phyloP scores from a whole-genome alignment of 345 rosid species.

The Fremontodendron californicum region DNA sequence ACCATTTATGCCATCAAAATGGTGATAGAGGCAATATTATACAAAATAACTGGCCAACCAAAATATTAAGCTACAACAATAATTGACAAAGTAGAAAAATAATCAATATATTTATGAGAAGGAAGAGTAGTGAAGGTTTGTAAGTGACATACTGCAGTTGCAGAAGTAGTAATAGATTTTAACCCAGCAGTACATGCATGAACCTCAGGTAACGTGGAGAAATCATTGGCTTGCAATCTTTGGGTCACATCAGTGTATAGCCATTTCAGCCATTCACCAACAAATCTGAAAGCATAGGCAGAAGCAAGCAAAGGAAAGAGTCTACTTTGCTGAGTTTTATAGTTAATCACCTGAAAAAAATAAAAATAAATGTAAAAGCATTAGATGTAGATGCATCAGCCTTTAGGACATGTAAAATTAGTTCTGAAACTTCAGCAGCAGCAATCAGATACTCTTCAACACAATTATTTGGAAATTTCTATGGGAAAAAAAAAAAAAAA shows the following conservation, averaged over 20 bases:
- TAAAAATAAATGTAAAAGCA: neutral
- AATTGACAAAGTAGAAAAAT: neutral
- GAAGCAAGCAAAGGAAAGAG: slow-evolving; percentile 99
- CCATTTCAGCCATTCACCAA: slow-evolving; percentile 97
- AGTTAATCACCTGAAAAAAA: slow-evolving; percentile 83
- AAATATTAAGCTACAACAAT: neutral
- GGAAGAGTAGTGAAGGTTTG: neutral
- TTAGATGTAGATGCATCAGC: slow-evolving; percentile 19
- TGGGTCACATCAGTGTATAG: slow-evolving; percentile 84
- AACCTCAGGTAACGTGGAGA: slow-evolving; percentile 91
- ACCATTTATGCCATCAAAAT: neutral
- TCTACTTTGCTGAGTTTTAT: slow-evolving; percentile 92
- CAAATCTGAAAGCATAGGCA: slow-evolving; percentile 97
- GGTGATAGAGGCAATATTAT: neutral
- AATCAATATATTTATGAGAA: neutral
- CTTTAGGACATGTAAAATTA: neutral
- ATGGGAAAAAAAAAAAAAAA: neutral
- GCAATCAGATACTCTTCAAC: neutral
- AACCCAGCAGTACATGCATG: slow-evolving; percentile 99
- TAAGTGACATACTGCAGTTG: slow-evolving; percentile 71
- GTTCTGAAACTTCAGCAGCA: neutral
- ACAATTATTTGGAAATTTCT: neutral
- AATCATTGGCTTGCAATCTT: slow-evolving; percentile 84
- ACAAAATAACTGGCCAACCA: neutral
- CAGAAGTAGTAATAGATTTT: slow-evolving; percentile 91